Base-by-base conservation (phyloP, 1,284 basidiomycete species). In the Ustilago lituana region DNA sequence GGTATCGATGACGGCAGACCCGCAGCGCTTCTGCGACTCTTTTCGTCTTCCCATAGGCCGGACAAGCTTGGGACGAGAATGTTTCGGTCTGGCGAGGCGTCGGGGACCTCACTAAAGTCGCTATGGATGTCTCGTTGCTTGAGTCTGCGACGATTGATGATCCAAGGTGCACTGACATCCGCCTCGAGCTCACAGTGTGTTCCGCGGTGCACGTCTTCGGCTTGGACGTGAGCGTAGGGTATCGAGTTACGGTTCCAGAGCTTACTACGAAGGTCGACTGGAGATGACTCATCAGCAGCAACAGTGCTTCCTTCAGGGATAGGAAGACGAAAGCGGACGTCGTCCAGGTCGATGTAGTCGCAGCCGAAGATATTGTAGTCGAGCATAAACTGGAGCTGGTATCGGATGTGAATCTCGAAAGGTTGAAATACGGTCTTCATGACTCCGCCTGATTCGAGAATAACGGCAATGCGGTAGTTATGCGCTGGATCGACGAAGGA, bases 281-380 rank as follows among this genome's bases (percentile, higher is more conserved):
- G 60, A 1, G 55, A 51, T 7, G 48, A 31, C 1, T 45, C 56
- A 22, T 66, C 62, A 2, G 33, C 40, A 1, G 62, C 63, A 1
- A 73, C 29, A 2, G 27, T 29, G 20, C 50, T 53, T 15, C 60
- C 64, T 24, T 84, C 84, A 5, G 86, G 85, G 1, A 86, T 70
- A 6, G 84, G 85, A 26, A 83, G 80, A 1, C 87, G 81, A 47
- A 87, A 86, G n/a, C 76, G 81, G 5, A 84, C 85, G 11, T 85
- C 83, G 15, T 82, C 83, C 3, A 87, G 74, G 57, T 95, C 89
- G 44, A 98, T 85, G 87, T 89, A 92, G 9, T 91, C 93, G 81
- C 95, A 98, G 2, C 95, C 95, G 77, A 94, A 96, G 31, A 98
- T 85, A 61, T 93, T 93, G 82, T 92, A 94, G 83, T 98, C 95